Base-by-base conservation (phyloP, 2,329 filamentous ascomycete genomes). In the Exophiala dermatitidis region DNA sequence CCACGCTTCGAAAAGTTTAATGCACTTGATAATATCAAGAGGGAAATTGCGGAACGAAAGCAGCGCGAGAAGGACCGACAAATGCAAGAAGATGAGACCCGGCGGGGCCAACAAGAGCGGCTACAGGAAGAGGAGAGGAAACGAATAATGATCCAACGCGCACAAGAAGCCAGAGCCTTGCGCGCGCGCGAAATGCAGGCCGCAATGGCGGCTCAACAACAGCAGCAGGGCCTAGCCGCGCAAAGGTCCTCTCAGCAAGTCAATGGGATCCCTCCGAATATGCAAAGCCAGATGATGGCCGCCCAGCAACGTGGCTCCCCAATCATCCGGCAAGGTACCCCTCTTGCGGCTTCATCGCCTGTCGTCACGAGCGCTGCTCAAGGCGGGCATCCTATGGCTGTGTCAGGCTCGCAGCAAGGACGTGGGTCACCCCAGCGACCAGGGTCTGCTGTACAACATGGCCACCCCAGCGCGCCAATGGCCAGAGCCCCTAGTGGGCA, bases 1-100 rank as follows among this genome's bases (percentile, higher is more conserved):
- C 84, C 86, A 34, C 81, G 85, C 30, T 96, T 97, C 67, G 90
- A 93, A 62, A 83, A 87, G 36, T 97, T 96, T 71, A 96, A 96
- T 73, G 82, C 88, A 1, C 81, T 98, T 41, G 88, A 89, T 53
- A 86, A 88, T 53, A 95, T 96, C 63, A 88, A 85, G 66, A 75
- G 81, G 51, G 82, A 88, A 41, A 85, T 89, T 56, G 83, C 84
- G 29, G 88, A 94, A 67, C 86, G 83, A 65, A 72, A 71, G 7
- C 73, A 73, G 59, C 69, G 70, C 10, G 73, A 76, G 42, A 71
- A 74, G 29, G 74, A 75, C 55, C 67, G 69, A 60, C 76, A 71
- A 60, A 53, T 73, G 42, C 72, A 75, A 50, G 70, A 77, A 50
- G 77, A 83, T 51, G 65, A 74, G 45, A 67, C 69, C 32, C 72